These are phyloP conservation scores for Anisodus tanguticus DNA, from an alignment of 257 asterid genomes.

Conservation along the genomic window DNA sequence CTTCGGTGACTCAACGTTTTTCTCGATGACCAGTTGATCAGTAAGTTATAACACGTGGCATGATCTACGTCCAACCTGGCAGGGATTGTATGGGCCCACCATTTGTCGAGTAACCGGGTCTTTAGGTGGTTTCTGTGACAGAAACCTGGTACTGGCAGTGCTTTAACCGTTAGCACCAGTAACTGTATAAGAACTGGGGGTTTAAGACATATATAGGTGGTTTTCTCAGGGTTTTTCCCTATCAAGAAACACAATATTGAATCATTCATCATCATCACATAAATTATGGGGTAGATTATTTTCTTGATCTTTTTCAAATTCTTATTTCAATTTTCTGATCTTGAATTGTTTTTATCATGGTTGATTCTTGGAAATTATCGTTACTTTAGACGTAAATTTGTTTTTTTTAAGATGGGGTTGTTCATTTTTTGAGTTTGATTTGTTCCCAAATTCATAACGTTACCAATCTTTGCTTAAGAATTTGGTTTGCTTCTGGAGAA, in stretches of 20 bases:
- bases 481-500: background rate
- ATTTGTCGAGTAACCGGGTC: slow-evolving; percentile 64
- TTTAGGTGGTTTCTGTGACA: slow-evolving; percentile 63
- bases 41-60: slow-evolving; percentile 67
- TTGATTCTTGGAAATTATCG: slow-evolving; percentile 31
- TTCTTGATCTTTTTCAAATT: background rate
- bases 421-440: slow-evolving; percentile 37
- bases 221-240: slow-evolving; percentile 78
- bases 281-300: slow-evolving; percentile 12
- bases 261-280: background rate
- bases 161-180: slow-evolving; percentile 60
- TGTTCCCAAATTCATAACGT: slow-evolving; percentile 41
- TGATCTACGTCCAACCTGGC: slow-evolving; percentile 40
- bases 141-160: slow-evolving; percentile 53
- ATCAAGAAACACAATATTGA: background rate
- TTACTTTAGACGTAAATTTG: slow-evolving; percentile 30
- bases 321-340: background rate
- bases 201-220: slow-evolving; percentile 68
- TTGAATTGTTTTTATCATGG: background rate
- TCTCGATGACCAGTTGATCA: slow-evolving; percentile 73
- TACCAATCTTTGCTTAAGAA: slow-evolving; percentile 33
- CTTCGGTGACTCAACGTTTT: slow-evolving; percentile 80
- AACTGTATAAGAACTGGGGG: slow-evolving; percentile 89
- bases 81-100: slow-evolving; percentile 39
- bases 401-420: slow-evolving; percentile 51